Base-by-base conservation (phyloP, 2,329 filamentous ascomycete genomes). In the Talaromyces sp. region DNA sequence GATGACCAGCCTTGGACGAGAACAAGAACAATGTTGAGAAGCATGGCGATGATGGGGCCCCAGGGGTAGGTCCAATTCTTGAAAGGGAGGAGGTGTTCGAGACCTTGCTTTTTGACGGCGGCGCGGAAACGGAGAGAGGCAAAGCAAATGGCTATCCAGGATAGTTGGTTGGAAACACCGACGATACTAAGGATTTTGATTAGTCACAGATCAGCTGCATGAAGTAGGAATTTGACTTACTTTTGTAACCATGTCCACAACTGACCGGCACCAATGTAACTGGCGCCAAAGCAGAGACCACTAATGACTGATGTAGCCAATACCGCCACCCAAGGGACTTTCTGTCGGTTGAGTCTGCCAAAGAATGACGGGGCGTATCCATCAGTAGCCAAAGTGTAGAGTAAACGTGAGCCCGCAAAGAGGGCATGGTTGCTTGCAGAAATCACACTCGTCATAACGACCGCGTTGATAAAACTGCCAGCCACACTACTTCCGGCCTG, bases 211-310 rank as follows among this genome's bases (percentile, higher is more conserved):
- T 60, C 31, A 7, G 10, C 5, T 3, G 8, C 13, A 14, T n/a
- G 8, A 33, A 10, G 7, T 27, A 3, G 14, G 43, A 31, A 31
- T 1, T 48, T 14, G 43, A 72, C 78, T 70, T 75, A 84, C 82
- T 89, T 88, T 71, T 89, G 87, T 19, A 89, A 75, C 87, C 87
- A 89, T 0, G 81, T 83, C 87, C 87, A 89, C 4, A 89, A 75
- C 68, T 89, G 82, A 0, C 87, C 87, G 0, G 87, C 87, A 0
- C 87, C 86, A 62, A 89, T 88, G 67, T 87, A 88, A 70, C 84
- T 87, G 0, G 86, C 86, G 2, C 85, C 87, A 63, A 90, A 89
- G 70, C 86, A 88, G 0, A 89, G 79, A 0, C 84, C 85, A 22
- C 82, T 82, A 37, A 86, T 81, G 0, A 82, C 69, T 0, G 83